Base-by-base conservation (phyloP, 139 green algal genomes). In the Auxenochlorella protothecoides region DNA sequence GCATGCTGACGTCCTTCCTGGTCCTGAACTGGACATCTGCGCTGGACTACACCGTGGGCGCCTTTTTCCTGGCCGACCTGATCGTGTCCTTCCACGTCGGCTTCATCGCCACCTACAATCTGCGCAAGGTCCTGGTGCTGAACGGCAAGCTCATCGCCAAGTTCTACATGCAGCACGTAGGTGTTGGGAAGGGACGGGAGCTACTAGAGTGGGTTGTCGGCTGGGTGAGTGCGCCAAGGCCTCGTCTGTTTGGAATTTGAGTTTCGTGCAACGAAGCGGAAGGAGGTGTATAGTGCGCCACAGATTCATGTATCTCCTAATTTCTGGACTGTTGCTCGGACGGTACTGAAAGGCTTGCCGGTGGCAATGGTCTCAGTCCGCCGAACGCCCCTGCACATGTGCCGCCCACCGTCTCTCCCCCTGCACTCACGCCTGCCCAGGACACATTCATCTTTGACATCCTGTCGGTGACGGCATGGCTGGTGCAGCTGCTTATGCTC, bases 81-180 rank as follows among this genome's bases (percentile, higher is more conserved):
- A 4, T 84, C 3, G 53, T 81, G 10, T 70, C 73, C 62, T 76
- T 86, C 27, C 78, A 84, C 16, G 70, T 79, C 2, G 81, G 81
- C 27, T 86, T 84, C 67, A 70, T 86, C 5, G 77, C 78, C 27
- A 77, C 66, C 5, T 83, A 75, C 68, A 80, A 83, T 56, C 77
- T 78, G 5, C 69, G 68, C 52, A 84, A 80, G 72, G 72, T 79
- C 55, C 59, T 84, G 55, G 71, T 84, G 11, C 76, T 86, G 78
- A 73, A 80, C 68, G 69, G 75, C 2, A 55, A 68, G 15, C 57
- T 69, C 15, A 65, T 86, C 57, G 71, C 71, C 0, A 44, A 53
- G 51, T 79, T 78, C 54, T 86, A 86, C 68, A 56, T 78, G 8
- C 65, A 44, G 12, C 27, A 67, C 14, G 63, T 67, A n/a, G 14